phyloP scores from a whole-genome alignment of 1,139 yeast species.

The Yamadazyma triangularis region DNA sequence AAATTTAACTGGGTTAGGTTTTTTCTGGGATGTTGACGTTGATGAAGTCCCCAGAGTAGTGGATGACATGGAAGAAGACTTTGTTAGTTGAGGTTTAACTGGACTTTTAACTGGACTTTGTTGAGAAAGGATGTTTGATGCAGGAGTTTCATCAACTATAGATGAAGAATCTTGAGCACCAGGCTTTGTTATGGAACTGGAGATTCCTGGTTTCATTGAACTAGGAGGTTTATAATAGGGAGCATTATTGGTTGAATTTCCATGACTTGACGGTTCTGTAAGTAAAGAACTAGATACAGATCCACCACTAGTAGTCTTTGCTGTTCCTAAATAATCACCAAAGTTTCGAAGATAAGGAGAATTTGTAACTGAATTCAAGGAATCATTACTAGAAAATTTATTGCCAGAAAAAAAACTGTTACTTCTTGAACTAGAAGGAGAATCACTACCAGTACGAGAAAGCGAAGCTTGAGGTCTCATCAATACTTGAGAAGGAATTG shows the following conservation, averaged over 20 bases:
- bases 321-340: conserved; percentile 38
- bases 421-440: conserved; percentile 10
- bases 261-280: conserved; percentile 1
- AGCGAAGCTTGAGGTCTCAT: conserved; percentile 21
- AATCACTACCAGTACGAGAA: conserved; percentile 13
- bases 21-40: conserved; percentile 3
- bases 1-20: conserved; percentile 17
- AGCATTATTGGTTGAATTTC: not conserved
- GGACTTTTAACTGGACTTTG: not conserved
- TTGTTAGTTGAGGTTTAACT: not conserved
- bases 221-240: not conserved
- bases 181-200: not conserved
- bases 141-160: conserved; percentile 1
- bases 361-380: conserved; percentile 5
- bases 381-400: conserved; percentile 4
- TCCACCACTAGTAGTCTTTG: conserved; percentile 19
- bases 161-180: not conserved
- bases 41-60: not conserved
- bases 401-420: conserved; percentile 8
- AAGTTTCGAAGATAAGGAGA: conserved; percentile 34
- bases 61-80: too few species aligned
- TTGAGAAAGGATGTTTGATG: conserved; percentile 1
- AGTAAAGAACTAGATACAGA: conserved; percentile 16
- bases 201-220: too few species aligned
- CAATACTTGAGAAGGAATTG: conserved; percentile 11